Percentiles rank a stretch among this genome's conserved stretches.
Evolutionary conservation across 371 early-diverging fungal genomes (phyloP).

Genomic region (Syncephalastrum contaminatum): DNA sequence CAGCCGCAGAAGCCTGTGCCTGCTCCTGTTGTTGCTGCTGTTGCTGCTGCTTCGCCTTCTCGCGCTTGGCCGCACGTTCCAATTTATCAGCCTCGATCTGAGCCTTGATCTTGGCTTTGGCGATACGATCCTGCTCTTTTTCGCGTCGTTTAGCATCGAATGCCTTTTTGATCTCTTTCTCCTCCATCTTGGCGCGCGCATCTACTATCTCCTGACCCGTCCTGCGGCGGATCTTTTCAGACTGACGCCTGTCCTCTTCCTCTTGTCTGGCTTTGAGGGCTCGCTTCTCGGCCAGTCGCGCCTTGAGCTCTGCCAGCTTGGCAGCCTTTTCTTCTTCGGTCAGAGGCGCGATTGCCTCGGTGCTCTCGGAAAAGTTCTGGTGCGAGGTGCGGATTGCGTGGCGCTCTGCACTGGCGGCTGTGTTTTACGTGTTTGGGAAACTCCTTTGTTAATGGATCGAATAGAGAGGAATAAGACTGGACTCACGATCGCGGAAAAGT

Average conservation of each 20-base stretch:
- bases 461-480: not conserved
- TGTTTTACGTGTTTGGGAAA: not conserved
- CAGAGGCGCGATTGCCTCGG: slow-evolving; percentile 79
- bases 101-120: slow-evolving; percentile 77
- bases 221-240: slow-evolving; percentile 78
- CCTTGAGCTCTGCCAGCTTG: slow-evolving; percentile 78
- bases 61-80: slow-evolving; percentile 62
- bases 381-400: slow-evolving; percentile 86
- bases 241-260: slow-evolving; percentile 65
- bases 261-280: slow-evolving; percentile 62
- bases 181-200: slow-evolving; percentile 71
- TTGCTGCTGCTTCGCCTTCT: slow-evolving; percentile 14
- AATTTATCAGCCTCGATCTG: slow-evolving; percentile 85
- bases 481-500: slow-evolving; percentile 72
- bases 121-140: slow-evolving; percentile 77
- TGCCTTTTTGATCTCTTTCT: slow-evolving; percentile 72
- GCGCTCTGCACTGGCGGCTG: slow-evolving; percentile 73
- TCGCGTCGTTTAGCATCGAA: slow-evolving; percentile 73
- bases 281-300: slow-evolving; percentile 68
- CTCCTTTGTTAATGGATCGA: not conserved
- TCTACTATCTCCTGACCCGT: slow-evolving; percentile 78
- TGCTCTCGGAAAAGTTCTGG: slow-evolving; percentile 85
- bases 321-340: slow-evolving; percentile 83
- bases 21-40: slow-evolving; percentile 15
- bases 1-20: slow-evolving; percentile 15